A percentile compares a stretch with the other conserved stretches of the same genome.
These are phyloP conservation scores for Casuarina glauca DNA, from an alignment of 306 rosid genomes.

Conservation along the genomic window DNA sequence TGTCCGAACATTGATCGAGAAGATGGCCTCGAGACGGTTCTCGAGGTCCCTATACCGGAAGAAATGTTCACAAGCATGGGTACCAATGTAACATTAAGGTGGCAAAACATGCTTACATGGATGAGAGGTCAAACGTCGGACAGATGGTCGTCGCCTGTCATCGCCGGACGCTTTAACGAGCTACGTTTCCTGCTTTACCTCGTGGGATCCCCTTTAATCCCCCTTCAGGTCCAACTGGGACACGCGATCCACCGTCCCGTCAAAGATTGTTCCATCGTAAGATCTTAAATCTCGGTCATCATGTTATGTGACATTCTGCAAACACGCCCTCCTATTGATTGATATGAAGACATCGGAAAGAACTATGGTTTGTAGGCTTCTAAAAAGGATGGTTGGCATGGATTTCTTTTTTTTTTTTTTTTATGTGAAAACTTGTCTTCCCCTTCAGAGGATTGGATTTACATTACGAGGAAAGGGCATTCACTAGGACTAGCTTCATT, in stretches of 20 bases:
- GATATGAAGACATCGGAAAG: neutral
- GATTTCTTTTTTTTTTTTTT: neutral
- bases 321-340: neutral
- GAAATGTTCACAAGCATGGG: slow-evolving; percentile 93
- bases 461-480: neutral
- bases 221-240: slow-evolving; percentile 90
- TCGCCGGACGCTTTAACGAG: slow-evolving; percentile 71
- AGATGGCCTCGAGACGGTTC: slow-evolving; percentile 89
- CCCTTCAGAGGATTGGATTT: neutral
- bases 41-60: slow-evolving; percentile 90
- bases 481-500: too few relatives aligned
- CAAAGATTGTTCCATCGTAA: slow-evolving; percentile 82
- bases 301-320: neutral
- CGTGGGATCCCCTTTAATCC: slow-evolving; percentile 94
- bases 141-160: slow-evolving; percentile 58
- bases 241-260: slow-evolving; percentile 78
- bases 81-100: slow-evolving; percentile 53
- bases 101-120: slow-evolving; percentile 87
- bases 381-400: neutral
- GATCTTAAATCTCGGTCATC: neutral
- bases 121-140: slow-evolving; percentile 86
- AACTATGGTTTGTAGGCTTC: neutral
- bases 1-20: slow-evolving; percentile 83
- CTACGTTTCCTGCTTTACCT: slow-evolving; percentile 82
- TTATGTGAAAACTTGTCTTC: neutral